phyloP scores from a whole-genome alignment of 73 alveolate species.

The Paramecium sexaurelia region DNA sequence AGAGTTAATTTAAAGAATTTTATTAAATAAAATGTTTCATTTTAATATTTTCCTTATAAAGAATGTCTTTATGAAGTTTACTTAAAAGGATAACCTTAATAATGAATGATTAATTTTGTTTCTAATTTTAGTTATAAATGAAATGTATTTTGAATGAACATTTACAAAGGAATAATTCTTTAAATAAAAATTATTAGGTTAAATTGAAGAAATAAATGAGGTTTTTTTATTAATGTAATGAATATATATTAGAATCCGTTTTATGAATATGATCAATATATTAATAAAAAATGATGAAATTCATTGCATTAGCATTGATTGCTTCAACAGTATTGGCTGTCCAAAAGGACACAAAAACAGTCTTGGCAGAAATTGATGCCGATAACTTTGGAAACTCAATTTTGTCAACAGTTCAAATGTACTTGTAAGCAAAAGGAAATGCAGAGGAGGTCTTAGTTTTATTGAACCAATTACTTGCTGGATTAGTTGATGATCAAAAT shows the following conservation, averaged over 20 bases:
- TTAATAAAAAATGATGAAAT: neutral
- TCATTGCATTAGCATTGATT: slow-evolving; percentile 40
- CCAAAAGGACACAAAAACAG: slow-evolving; percentile 40
- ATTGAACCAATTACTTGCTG: slow-evolving; percentile 53
- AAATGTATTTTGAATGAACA: no score
- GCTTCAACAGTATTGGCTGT: neutral
- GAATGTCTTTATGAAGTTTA: no score
- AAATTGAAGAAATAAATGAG: neutral
- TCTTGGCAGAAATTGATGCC: slow-evolving; percentile 58
- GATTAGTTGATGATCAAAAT: slow-evolving; percentile 55
- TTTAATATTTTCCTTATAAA: no score
- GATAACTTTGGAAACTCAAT: slow-evolving; percentile 57
- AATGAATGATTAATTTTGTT: no score
- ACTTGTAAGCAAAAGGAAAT: slow-evolving; percentile 49
- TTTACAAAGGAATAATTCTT: no score
- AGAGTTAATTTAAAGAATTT: no score
- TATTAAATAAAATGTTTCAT: no score
- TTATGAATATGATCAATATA: neutral
- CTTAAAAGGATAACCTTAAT: no score
- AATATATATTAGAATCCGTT: slow-evolving; percentile 44
- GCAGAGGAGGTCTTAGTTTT: slow-evolving; percentile 40
- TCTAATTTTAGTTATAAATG: no score
- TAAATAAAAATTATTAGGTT: no score
- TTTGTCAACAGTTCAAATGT: slow-evolving; percentile 52
- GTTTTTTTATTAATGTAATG: neutral